Percentiles rank a stretch among this genome's conserved stretches.
phyloP scores from a whole-genome alignment of 164 flowering plant species.

The Amborella trichopoda region DNA sequence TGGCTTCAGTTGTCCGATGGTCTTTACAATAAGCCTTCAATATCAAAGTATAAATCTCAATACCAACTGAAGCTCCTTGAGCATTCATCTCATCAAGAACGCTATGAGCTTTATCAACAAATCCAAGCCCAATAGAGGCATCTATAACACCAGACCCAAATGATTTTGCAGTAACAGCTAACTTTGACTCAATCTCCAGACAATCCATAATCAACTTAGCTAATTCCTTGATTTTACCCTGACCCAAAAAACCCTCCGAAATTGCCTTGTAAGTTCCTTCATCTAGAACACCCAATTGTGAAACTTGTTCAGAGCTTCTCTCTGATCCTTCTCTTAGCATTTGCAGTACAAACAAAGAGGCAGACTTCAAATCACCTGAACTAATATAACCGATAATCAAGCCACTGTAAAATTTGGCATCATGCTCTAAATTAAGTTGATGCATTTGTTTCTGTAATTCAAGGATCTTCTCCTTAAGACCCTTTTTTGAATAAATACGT shows the following conservation, averaged over 20 bases:
- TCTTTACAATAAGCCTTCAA: conserved; percentile 81
- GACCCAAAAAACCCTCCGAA: conserved; percentile 51
- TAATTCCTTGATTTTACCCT: conserved; percentile 41
- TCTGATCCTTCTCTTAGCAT: background rate
- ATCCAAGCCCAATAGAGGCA: conserved; percentile 68
- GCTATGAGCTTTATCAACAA: conserved; percentile 68
- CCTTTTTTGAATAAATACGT: conserved; percentile 76
- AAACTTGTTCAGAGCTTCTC: too few species aligned
- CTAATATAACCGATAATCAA: conserved; percentile 73
- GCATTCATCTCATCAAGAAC: conserved; percentile 84
- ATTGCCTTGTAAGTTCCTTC: conserved; percentile 49
- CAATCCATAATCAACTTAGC: conserved; percentile 55
- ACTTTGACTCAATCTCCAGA: conserved; percentile 46
- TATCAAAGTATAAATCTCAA: conserved; percentile 83
- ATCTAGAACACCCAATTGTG: conserved; percentile 21
- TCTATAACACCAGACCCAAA: conserved; percentile 67
- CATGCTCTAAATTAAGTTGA: conserved; percentile 36
- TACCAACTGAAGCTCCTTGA: conserved; percentile 50
- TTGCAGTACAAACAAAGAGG: background rate
- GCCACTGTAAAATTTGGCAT: conserved; percentile 25
- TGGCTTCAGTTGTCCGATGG: conserved; percentile 77
- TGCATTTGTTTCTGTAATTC: conserved; percentile 55
- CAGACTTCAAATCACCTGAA: conserved; percentile 31
- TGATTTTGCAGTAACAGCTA: conserved; percentile 28
- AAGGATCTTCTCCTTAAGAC: conserved; percentile 44